Evolutionary conservation across 2,329 filamentous ascomycete genomes (phyloP), one percentile per base, ranked within the genome.

Genomic region (Ophiostoma perfectum): DNA sequence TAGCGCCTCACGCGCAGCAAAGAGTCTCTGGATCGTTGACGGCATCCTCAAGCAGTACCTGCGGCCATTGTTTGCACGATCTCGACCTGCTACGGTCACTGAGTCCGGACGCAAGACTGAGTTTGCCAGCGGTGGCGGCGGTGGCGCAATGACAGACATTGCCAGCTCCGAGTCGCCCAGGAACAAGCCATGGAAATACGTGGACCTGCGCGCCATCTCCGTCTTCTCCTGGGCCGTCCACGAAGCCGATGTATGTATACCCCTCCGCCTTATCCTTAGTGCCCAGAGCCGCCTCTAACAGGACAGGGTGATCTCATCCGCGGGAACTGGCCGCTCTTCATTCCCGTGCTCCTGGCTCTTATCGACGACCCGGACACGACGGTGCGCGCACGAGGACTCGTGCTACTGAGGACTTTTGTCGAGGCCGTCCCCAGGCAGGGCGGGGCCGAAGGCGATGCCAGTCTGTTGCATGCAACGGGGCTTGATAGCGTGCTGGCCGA

Each of bases 401-500:
- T 77, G 1, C 77, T 88, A 2, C 79, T 91, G 2, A 72, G 75
- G 0, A 66, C 74, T 0, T 86, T 94, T 69, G 80, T 93, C 52
- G 70, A 75, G 11, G 82, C 80, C 66, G 81, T 93, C 62, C 77
- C 76, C 12, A 8, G 27, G 11, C 42, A 27, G 11, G 18, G 63
- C 42, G 42, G 41, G 5, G 12, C 39, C n/a, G n/a, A 44, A 5
- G 38, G n/a, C 41, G 81, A 81, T 63, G 36, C 18, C 27, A 39
- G 39, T 4, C 38, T 70, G 36, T 69, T 73, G 52, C 69, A 67
- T 12, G 44, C 52, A 4, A 90, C 87, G 0, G 90, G 90, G 0
- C 84, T 94, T 7, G 84, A 83, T 36, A 78, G 82, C 14, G 84
- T 94, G 39, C 89, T 94, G 70, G 84, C 89, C 73, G 85, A 92